A percentile compares a stretch with the other conserved stretches of the same genome.
Evolutionary conservation across 352 stramenopile species (phyloP).

Genomic region (Thraustochytrium sp.): DNA sequence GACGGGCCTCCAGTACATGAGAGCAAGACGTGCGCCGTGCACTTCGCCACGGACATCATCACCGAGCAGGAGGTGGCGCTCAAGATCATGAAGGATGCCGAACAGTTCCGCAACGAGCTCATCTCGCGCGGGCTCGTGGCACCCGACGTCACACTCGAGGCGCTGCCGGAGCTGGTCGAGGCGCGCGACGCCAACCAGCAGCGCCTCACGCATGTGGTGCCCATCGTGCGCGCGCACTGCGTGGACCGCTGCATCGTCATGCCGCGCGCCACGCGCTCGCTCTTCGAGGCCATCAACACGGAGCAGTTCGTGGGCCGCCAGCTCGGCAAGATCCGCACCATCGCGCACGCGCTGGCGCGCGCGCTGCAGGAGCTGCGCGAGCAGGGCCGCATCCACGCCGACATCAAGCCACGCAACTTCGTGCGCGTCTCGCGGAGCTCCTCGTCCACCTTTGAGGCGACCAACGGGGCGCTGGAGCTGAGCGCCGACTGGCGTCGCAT

Average conservation of each 20-base stretch:
- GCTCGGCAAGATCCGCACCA: not conserved
- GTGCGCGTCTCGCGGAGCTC: not conserved
- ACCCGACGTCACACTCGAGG: not conserved
- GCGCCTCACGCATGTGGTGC: not conserved
- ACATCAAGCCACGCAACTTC: constrained; percentile 41
- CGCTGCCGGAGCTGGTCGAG: not conserved
- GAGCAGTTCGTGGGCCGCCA: constrained; percentile 4
- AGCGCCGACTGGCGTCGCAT: not conserved
- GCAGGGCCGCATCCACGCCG: not conserved
- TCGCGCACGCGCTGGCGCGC: not conserved
- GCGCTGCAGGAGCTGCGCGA: constrained; percentile 10
- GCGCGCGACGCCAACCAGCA: not conserved
- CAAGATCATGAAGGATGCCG: constrained; percentile 24
- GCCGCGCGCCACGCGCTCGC: not conserved
- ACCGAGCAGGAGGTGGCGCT: constrained; percentile 10
- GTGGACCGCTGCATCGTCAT: constrained; percentile 21
- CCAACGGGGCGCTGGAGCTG: not conserved
- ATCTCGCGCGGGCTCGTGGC: not conserved
- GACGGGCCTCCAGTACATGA: constrained; percentile 29
- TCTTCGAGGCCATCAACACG: constrained; percentile 44
- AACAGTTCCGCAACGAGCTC: constrained; percentile 28
- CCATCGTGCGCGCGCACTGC: not conserved
- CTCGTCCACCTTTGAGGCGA: not conserved
- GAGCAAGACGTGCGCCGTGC: constrained; percentile 25
- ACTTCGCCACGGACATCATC: constrained; percentile 32